phyloP scores from a whole-genome alignment of 179 eudicot species.

The Vitellaria paradoxa region DNA sequence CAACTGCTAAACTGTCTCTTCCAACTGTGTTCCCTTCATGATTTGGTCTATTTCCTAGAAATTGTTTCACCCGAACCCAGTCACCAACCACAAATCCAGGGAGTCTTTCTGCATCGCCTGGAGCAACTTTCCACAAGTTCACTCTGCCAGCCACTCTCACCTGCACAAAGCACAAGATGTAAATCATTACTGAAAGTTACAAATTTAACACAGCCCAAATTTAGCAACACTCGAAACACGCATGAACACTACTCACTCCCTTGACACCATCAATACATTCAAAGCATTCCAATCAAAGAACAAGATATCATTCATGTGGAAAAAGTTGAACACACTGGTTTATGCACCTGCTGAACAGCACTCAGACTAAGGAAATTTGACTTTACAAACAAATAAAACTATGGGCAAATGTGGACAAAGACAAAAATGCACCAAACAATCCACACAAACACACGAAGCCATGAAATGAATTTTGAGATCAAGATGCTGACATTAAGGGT shows the following conservation, averaged over 20 bases:
- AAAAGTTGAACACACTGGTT: neutral
- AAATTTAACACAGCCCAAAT: neutral
- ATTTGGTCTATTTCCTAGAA: slow-evolving; percentile 72
- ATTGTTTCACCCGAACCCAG: slow-evolving; percentile 90
- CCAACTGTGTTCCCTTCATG: slow-evolving; percentile 76
- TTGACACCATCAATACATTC: neutral
- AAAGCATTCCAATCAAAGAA: neutral
- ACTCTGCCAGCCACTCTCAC: slow-evolving; percentile 81
- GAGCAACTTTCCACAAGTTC: slow-evolving; percentile 81
- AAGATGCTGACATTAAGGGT: slow-evolving; percentile 66
- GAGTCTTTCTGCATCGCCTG: slow-evolving; percentile 85
- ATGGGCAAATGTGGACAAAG: too few species aligned
- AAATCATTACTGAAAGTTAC: neutral
- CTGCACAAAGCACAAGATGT: slow-evolving; percentile 32
- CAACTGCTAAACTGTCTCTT: slow-evolving; percentile 78
- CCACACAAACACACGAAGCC: neutral
- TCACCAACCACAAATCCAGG: slow-evolving; percentile 91
- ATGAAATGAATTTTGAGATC: slow-evolving; percentile 2
- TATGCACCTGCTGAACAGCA: neutral
- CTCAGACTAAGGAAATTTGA: neutral
- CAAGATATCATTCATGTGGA: neutral
- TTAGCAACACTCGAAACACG: neutral
- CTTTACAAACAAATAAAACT: neutral
- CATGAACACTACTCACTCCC: neutral
- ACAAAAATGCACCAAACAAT: neutral